A percentile compares a stretch with the other conserved stretches of the same genome.
phyloP scores from a whole-genome alignment of 2,329 filamentous ascomycete species.

The Fusarium vanettenii region DNA sequence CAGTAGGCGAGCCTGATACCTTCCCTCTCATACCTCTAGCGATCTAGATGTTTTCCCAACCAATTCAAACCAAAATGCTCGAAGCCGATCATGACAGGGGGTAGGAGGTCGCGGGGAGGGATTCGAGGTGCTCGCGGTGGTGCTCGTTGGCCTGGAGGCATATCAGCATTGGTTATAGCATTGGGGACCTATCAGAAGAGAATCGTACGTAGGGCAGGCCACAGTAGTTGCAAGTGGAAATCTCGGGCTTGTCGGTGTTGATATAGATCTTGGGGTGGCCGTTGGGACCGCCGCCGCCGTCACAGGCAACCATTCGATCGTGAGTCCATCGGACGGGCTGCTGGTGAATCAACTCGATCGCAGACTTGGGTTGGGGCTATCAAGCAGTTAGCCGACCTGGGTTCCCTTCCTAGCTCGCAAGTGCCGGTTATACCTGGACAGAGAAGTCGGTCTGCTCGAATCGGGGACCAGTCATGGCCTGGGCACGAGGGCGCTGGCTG shows the following conservation, averaged over 20 bases:
- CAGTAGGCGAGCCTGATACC: constrained; percentile 20
- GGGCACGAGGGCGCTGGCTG: constrained; percentile 82
- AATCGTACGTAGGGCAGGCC: constrained; percentile 89
- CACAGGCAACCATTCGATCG: constrained; percentile 83
- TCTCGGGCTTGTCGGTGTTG: constrained; percentile 97
- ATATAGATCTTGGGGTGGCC: constrained; percentile 97
- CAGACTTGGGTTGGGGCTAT: constrained; percentile 88
- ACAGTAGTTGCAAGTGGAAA: constrained; percentile 91
- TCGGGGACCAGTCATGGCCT: constrained; percentile 91
- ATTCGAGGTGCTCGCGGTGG: constrained; percentile 85
- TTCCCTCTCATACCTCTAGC: constrained; percentile 18
- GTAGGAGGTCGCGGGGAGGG: constrained; percentile 83
- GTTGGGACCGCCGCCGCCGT: constrained; percentile 89
- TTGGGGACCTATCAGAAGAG: neutral
- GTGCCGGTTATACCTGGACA: constrained; percentile 75
- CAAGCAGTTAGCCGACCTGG: constrained; percentile 33
- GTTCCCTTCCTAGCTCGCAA: constrained; percentile 5
- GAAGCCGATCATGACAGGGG: constrained; percentile 69
- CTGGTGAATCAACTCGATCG: constrained; percentile 96
- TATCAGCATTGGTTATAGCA: constrained; percentile 11
- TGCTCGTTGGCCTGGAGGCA: constrained; percentile 83
- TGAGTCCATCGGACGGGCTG: constrained; percentile 95
- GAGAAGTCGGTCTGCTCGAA: constrained; percentile 98
- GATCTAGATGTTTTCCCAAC: constrained; percentile 14
- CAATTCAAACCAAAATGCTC: constrained; percentile 22